These are phyloP conservation scores for Stachybotrys chartarum DNA, from an alignment of 2,329 filamentous ascomycete species.

Conservation along the genomic window DNA sequence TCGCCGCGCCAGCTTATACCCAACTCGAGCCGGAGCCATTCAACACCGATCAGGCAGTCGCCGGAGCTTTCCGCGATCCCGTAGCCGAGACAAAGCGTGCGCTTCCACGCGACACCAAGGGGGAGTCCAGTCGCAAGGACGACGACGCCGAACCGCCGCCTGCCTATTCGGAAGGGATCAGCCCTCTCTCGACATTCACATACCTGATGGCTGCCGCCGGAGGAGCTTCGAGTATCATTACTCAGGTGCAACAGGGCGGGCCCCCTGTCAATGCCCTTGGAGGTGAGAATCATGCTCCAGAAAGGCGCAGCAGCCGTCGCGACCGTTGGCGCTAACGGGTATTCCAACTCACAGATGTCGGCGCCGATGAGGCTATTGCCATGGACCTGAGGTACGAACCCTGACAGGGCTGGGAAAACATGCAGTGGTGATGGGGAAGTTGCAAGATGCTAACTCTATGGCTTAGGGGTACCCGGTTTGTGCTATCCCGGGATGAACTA, in stretches of 20 bases:
- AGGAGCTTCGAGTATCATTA: slow-evolving; percentile 97
- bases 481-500: slow-evolving; percentile 88
- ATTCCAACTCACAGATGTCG: slow-evolving; percentile 50
- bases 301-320: not conserved
- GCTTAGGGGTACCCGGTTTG: slow-evolving; percentile 80
- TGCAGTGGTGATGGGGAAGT: not conserved
- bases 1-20: slow-evolving; percentile 50
- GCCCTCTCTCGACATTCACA: slow-evolving; percentile 84
- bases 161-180: slow-evolving; percentile 91
- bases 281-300: slow-evolving; percentile 45
- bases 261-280: slow-evolving; percentile 84
- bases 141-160: slow-evolving; percentile 89
- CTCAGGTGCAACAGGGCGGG: slow-evolving; percentile 92
- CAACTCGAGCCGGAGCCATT: slow-evolving; percentile 31
- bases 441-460: slow-evolving; percentile 17
- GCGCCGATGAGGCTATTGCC: slow-evolving; percentile 87
- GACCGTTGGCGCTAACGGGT: slow-evolving; percentile 1
- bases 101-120: slow-evolving; percentile 75
- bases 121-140: slow-evolving; percentile 64
- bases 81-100: slow-evolving; percentile 75
- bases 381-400: slow-evolving; percentile 75
- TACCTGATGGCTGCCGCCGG: slow-evolving; percentile 98
- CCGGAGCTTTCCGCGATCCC: slow-evolving; percentile 39
- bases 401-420: not conserved
- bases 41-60: slow-evolving; percentile 24